Evolutionary conservation across 2,329 filamentous ascomycete genomes (phyloP).

Genomic region (Thielaviopsis euricoi): DNA sequence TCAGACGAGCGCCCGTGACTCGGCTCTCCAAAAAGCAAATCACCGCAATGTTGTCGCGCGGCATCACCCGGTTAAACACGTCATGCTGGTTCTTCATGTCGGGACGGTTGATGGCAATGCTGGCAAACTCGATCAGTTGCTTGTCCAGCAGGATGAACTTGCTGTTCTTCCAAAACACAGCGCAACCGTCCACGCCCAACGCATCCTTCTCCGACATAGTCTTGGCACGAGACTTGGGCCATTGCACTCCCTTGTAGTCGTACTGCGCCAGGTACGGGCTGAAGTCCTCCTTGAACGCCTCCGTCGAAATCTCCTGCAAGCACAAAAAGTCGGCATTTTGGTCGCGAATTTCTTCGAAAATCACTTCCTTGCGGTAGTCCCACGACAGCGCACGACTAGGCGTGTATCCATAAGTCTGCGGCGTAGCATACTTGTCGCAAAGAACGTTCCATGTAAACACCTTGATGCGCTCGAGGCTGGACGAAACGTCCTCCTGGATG

Average conservation of each 20-base stretch:
- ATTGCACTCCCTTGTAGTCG: conserved; percentile 89
- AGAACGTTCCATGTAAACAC: conserved; percentile 92
- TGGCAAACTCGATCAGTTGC: conserved; percentile 80
- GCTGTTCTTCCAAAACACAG: conserved; percentile 88
- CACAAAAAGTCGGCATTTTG: conserved; percentile 80
- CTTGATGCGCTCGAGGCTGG: conserved; percentile 53
- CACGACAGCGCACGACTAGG: conserved; percentile 67
- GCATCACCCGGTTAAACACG: conserved; percentile 97
- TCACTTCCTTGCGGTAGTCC: conserved; percentile 71
- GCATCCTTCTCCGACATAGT: conserved; percentile 87
- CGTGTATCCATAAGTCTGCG: conserved; percentile 76
- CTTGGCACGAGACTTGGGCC: conserved; percentile 74
- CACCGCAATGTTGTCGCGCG: conserved; percentile 90
- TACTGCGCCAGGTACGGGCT: conserved; percentile 68
- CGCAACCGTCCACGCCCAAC: conserved; percentile 84
- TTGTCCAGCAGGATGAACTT: conserved; percentile 93
- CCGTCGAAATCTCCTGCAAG: conserved; percentile 82
- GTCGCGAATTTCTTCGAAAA: conserved; percentile 64
- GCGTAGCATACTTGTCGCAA: conserved; percentile 82
- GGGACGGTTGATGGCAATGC: conserved; percentile 80
- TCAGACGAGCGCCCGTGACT: conserved; percentile 73
- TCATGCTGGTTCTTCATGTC: conserved; percentile 97
- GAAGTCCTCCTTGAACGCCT: conserved; percentile 85
- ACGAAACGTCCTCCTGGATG: conserved; percentile 50
- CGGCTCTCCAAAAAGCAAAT: conserved; percentile 88